Base-by-base conservation (phyloP, 192 early-diverging fungal genomes). In the Backusella westeae region DNA sequence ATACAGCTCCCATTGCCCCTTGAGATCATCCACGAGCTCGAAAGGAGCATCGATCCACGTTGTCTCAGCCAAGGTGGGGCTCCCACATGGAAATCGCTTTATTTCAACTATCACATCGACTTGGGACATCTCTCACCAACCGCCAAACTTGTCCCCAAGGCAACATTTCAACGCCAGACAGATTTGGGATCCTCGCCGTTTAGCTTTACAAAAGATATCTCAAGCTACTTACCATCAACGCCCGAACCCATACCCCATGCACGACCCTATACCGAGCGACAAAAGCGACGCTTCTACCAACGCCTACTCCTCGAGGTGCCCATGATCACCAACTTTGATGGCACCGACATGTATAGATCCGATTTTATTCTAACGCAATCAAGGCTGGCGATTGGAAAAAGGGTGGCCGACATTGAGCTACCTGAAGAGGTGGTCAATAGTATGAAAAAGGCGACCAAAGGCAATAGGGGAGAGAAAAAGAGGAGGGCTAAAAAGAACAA, bases 11-110 rank as follows among this genome's bases (percentile, higher is more conserved):
- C 82, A 19, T 56, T 83, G 17, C 82, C 82, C 4, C 29, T 73
- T 26, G 78, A 80, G 35, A 79, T 80, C 6, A 19, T 80, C 1
- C 36, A 36, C 68, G 82, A 83, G 38, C 38, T 83, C 1, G 82
- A 83, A 42, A 29, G 2, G 4, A 83, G 80, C 9, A 73, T 75
- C 5, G 66, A 70, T 0, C 23, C 72, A 38, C 34, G 3, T 59
- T 56, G 21, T 69, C 4, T 34, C 23, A n/a, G 17, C 66, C 21
- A 26, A 26, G 19, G 29, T 5, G 21, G 46, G 14, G 80, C 76
- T 1, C 80, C 80, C 0, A 15, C 17, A 1, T 81, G 80, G 80
- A 29, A 72, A 5, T 0, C 46, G 3, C 66, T 81, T 56, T 81
- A 81, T 67, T 44, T 67, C 2, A 26, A 35, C 5, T 15, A 42